Evolutionary conservation across 2,329 filamentous ascomycete species (phyloP).

Genomic region (Alternaria panax): DNA sequence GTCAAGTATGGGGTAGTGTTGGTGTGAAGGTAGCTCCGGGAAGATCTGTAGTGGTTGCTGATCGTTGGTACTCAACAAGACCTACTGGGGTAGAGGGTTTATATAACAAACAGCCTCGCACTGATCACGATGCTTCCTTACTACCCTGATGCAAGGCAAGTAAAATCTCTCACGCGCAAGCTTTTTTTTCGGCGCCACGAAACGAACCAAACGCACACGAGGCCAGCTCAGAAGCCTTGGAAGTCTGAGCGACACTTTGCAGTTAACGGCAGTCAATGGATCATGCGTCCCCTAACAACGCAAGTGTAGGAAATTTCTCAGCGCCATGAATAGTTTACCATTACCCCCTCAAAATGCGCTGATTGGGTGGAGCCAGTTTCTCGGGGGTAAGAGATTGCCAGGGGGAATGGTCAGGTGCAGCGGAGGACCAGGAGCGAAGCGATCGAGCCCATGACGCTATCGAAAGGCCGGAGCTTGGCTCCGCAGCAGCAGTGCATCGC

Average conservation of each 20-base stretch:
- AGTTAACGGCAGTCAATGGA: constrained; percentile 52
- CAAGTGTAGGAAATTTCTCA: constrained; percentile 18
- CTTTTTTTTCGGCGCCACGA: constrained; percentile 31
- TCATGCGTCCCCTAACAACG: constrained; percentile 38
- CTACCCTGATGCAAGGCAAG: constrained; percentile 16
- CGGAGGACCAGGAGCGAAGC: constrained; percentile 7
- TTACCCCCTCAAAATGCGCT: constrained; percentile 20
- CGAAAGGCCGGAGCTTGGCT: constrained; percentile 11
- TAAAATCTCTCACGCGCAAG: constrained; percentile 6
- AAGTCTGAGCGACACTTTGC: constrained; percentile 46
- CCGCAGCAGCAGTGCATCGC: constrained; percentile 6
- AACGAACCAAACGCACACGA: constrained; percentile 39
- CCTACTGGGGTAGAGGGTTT: constrained; percentile 21
- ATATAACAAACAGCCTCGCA: constrained; percentile 25
- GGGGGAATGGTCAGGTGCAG: constrained; percentile 24
- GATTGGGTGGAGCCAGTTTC: constrained; percentile 29
- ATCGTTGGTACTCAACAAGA: constrained; percentile 8
- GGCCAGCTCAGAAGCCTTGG: constrained; percentile 24
- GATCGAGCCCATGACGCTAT: constrained; percentile 19
- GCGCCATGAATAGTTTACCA: constrained; percentile 19
- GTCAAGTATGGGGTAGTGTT: constrained; percentile 21
- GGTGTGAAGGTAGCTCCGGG: constrained; percentile 5
- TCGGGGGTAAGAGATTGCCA: constrained; percentile 35
- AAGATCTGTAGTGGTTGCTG: constrained; percentile 26
- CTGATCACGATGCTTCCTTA: constrained; percentile 11